phyloP scores from a whole-genome alignment of 2,329 filamentous ascomycete genomes.

The Epichloe aotearoae region DNA sequence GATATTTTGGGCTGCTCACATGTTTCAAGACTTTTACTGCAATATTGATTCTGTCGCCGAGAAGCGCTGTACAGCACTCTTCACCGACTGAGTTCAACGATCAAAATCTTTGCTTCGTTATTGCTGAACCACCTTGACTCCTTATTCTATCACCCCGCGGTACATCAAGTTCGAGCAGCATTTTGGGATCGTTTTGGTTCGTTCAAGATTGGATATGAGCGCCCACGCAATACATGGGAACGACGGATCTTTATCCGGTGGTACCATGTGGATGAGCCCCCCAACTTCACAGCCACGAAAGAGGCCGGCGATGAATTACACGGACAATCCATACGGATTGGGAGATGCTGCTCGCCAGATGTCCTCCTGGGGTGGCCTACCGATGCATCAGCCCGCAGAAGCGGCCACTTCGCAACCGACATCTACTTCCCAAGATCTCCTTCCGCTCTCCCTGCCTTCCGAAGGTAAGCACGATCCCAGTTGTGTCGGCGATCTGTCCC shows the following conservation, averaged over 20 bases:
- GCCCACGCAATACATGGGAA: slow-evolving; percentile 4
- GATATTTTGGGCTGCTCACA: neutral
- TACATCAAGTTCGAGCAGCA: neutral
- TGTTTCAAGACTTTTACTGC: neutral
- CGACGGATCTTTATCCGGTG: slow-evolving; percentile 6
- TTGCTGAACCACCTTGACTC: neutral
- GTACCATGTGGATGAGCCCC: slow-evolving; percentile 7
- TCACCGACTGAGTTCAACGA: neutral
- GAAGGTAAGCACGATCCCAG: slow-evolving; percentile 1
- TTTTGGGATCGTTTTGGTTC: neutral
- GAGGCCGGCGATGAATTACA: slow-evolving; percentile 6
- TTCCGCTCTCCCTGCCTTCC: slow-evolving; percentile 3
- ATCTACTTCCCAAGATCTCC: slow-evolving; percentile 1
- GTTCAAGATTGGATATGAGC: slow-evolving; percentile 3
- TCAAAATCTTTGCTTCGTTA: neutral
- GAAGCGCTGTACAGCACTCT: neutral
- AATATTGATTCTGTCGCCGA: neutral
- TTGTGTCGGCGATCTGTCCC: neutral
- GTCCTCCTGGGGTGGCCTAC: slow-evolving; percentile 6
- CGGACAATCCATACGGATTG: slow-evolving; percentile 7
- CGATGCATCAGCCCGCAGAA: neutral
- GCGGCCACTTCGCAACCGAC: slow-evolving; percentile 8
- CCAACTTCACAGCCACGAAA: slow-evolving; percentile 8
- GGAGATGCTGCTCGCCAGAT: slow-evolving; percentile 4
- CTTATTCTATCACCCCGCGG: neutral